phyloP scores from a whole-genome alignment of 441 rosid species.

The Populus trichocarpa region DNA sequence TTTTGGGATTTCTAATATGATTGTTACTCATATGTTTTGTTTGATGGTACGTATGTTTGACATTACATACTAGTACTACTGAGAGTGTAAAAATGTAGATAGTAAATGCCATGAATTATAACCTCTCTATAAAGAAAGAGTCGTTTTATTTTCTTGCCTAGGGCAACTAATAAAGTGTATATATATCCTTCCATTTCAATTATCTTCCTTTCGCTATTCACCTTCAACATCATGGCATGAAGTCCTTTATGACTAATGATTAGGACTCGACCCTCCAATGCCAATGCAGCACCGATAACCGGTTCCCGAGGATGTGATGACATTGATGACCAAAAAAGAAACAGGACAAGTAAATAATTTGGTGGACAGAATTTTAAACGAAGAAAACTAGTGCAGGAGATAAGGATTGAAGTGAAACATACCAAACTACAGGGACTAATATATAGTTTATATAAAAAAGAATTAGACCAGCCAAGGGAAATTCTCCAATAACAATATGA shows the following conservation, averaged over 20 bases:
- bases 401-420: neutral
- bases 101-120: conserved; percentile 18
- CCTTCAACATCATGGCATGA: conserved; percentile 8
- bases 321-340: neutral
- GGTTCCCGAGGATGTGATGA: conserved; percentile 6
- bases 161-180: conserved; percentile 13
- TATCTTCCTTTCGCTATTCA: neutral
- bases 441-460: neutral
- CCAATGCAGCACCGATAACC: conserved; percentile 4
- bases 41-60: conserved; percentile 42
- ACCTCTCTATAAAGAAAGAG: conserved; percentile 1
- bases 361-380: neutral
- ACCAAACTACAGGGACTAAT: neutral
- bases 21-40: conserved; percentile 39
- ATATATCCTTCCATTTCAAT: neutral
- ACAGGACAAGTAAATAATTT: neutral
- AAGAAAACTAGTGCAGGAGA: neutral
- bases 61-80: conserved; percentile 27
- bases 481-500: neutral
- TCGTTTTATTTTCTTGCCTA: neutral
- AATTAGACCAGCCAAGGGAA: too few relatives aligned
- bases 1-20: conserved; percentile 24
- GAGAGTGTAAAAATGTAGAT: conserved; percentile 54
- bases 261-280: conserved; percentile 8
- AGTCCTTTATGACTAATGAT: conserved; percentile 19